A percentile compares a stretch with the other conserved stretches of the same genome.
Conservation (phyloP, 2,329 filamentous ascomycete genomes). For the Ilyonectria mors-panacis region DNA sequence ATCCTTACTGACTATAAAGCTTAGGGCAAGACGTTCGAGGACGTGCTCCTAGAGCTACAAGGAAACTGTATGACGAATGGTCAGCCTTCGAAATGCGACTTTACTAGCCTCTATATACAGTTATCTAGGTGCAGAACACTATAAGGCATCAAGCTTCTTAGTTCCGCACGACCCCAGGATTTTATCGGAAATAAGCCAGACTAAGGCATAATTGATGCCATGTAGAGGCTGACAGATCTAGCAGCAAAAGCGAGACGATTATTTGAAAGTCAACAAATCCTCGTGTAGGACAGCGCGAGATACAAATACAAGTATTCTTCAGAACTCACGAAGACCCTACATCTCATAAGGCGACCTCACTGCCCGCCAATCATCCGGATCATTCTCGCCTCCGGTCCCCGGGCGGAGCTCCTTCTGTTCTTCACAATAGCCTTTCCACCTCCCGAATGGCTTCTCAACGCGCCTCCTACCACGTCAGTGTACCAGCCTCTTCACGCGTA, state of each 20-base stretch:
- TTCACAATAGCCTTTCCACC: slow-evolving; percentile 13
- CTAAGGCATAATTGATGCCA: slow-evolving; percentile 19
- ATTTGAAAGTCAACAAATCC: slow-evolving; percentile 19
- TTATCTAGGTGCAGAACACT: slow-evolving; percentile 11
- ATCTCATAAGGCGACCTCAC: slow-evolving; percentile 7
- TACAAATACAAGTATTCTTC: neutral
- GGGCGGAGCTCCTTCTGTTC: neutral
- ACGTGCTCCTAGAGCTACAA: slow-evolving; percentile 24
- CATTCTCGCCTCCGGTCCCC: too few relatives aligned
- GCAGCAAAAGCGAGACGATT: slow-evolving; percentile 19
- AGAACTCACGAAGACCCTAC: neutral
- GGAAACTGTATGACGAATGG: slow-evolving; percentile 21
- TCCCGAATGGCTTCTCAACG: slow-evolving; percentile 3
- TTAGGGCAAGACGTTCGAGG: slow-evolving; percentile 19
- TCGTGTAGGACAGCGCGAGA: slow-evolving; percentile 4
- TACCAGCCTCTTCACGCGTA: too few relatives aligned
- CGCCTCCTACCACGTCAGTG: neutral
- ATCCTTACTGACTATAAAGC: neutral
- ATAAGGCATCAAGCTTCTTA: slow-evolving; percentile 22
- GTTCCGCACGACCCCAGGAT: slow-evolving; percentile 18
- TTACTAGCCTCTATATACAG: slow-evolving; percentile 1
- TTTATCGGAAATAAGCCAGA: slow-evolving; percentile 28
- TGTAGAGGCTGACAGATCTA: slow-evolving; percentile 20
- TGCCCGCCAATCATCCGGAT: too few relatives aligned
- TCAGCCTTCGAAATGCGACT: slow-evolving; percentile 14